These are phyloP conservation scores for Candida pini DNA, from an alignment of 805 yeast species.

Conservation along the genomic window DNA sequence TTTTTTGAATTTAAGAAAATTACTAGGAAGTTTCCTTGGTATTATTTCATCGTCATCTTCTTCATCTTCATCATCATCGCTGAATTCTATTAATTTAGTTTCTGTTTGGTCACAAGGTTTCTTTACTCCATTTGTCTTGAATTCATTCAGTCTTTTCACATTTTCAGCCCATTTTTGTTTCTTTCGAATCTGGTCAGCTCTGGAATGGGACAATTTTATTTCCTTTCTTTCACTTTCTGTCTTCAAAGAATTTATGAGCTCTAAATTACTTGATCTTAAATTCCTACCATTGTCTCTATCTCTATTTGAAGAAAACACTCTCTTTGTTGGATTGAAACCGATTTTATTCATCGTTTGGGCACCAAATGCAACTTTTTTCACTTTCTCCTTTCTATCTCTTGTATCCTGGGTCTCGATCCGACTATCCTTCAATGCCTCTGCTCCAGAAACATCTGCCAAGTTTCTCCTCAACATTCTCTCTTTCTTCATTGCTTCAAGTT, in stretches of 20 bases:
- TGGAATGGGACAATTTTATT: slow-evolving; percentile 15
- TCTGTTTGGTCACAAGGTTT: not conserved
- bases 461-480: slow-evolving; percentile 28
- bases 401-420: slow-evolving; percentile 17
- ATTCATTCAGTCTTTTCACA: slow-evolving; percentile 1
- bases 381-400: slow-evolving; percentile 15
- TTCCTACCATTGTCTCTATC: not conserved
- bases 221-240: slow-evolving; percentile 7
- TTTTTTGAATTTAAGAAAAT: too few relatives aligned
- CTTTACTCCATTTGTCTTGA: not conserved
- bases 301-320: slow-evolving; percentile 12
- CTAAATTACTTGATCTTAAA: slow-evolving; percentile 3
- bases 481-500: slow-evolving; percentile 32
- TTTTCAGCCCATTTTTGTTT: slow-evolving; percentile 12
- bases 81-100: slow-evolving; percentile 6
- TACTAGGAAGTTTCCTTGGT: too few relatives aligned
- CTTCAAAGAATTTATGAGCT: slow-evolving; percentile 7
- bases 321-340: slow-evolving; percentile 26
- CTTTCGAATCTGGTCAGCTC: slow-evolving; percentile 9
- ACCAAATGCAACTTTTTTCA: slow-evolving; percentile 23
- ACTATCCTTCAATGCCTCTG: slow-evolving; percentile 11
- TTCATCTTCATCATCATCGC: slow-evolving; percentile 7
- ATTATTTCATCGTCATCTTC: not conserved
- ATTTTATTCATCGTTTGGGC: slow-evolving; percentile 19
- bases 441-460: slow-evolving; percentile 25